Percentiles rank a stretch among this genome's conserved stretches.
Evolutionary conservation across 345 rosid species (phyloP).

Genomic region (Melastoma malabathricum): DNA sequence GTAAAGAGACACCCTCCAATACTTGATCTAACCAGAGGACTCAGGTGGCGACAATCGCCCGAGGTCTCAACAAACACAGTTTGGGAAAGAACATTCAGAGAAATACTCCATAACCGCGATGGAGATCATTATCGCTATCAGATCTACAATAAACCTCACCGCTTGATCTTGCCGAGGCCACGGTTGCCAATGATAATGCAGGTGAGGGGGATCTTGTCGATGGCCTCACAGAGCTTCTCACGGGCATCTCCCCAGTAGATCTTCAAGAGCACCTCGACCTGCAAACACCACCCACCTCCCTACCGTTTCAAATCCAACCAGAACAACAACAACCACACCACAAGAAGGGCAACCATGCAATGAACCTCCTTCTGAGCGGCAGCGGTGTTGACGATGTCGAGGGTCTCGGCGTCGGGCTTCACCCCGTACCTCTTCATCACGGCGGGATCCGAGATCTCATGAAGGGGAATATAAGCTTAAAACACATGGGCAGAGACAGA

Average conservation of each 20-base stretch:
- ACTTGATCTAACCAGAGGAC: too few relatives aligned
- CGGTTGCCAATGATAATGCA: conserved; percentile 69
- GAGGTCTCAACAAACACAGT: too few relatives aligned
- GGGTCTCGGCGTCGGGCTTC: conserved; percentile 56
- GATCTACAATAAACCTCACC: conserved; percentile 17
- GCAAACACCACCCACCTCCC: neutral
- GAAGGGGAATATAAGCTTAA: conserved; percentile 56
- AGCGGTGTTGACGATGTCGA: conserved; percentile 48
- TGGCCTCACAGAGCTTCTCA: conserved; percentile 73
- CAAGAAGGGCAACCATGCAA: too few relatives aligned
- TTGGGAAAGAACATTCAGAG: too few relatives aligned
- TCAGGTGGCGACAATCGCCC: too few relatives aligned
- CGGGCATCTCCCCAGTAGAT: conserved; percentile 83
- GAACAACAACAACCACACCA: too few relatives aligned
- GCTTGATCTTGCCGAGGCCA: conserved; percentile 69
- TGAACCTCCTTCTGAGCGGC: conserved; percentile 41
- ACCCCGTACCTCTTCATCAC: conserved; percentile 64
- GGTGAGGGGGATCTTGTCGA: conserved; percentile 53
- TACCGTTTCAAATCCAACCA: too few relatives aligned
- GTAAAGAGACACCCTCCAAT: too few relatives aligned
- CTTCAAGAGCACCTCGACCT: conserved; percentile 47
- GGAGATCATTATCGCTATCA: too few relatives aligned
- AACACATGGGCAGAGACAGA: neutral
- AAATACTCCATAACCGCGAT: too few relatives aligned
- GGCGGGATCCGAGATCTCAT: conserved; percentile 42